phyloP scores from a whole-genome alignment of 2,329 filamentous ascomycete species.

The Atkinsonella texensis region DNA sequence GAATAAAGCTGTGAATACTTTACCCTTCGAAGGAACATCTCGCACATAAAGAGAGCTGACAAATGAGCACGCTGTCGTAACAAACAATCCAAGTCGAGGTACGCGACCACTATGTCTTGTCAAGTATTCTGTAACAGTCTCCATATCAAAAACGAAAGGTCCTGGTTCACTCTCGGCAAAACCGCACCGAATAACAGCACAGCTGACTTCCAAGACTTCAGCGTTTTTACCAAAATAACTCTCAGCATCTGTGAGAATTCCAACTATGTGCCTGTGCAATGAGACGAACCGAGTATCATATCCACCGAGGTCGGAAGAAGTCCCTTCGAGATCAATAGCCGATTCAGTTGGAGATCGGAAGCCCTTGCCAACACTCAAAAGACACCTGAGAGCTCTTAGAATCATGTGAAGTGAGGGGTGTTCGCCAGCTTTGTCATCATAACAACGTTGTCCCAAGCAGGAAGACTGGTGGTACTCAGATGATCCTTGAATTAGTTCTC shows the following conservation, averaged over 20 bases:
- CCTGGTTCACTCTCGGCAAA: conserved; percentile 65
- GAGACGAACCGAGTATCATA: conserved; percentile 12
- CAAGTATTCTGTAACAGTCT: conserved; percentile 55
- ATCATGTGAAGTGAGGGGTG: conserved; percentile 34
- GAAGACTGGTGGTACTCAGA: conserved; percentile 6
- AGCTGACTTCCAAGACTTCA: conserved; percentile 61
- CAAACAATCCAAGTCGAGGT: conserved; percentile 54
- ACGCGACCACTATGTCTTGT: conserved; percentile 45
- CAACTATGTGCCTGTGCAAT: conserved; percentile 35
- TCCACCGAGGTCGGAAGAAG: conserved; percentile 12
- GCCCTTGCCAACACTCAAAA: conserved; percentile 59
- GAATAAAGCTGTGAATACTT: conserved; percentile 40
- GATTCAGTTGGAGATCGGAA: conserved; percentile 57
- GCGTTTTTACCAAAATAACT: conserved; percentile 43
- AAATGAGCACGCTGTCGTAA: conserved; percentile 62
- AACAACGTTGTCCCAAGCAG: conserved; percentile 16
- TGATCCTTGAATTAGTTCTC: conserved; percentile 11
- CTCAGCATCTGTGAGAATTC: conserved; percentile 35
- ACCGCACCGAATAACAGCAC: conserved; percentile 58
- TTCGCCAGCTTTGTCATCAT: conserved; percentile 24
- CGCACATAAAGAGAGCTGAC: conserved; percentile 44
- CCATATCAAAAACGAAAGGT: conserved; percentile 62
- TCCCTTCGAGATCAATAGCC: conserved; percentile 53
- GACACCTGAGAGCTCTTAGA: conserved; percentile 50
- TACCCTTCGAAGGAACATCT: conserved; percentile 29